Conservation (phyloP, 2,329 filamentous ascomycete genomes). For the Fusarium neocosmosporiellum region DNA sequence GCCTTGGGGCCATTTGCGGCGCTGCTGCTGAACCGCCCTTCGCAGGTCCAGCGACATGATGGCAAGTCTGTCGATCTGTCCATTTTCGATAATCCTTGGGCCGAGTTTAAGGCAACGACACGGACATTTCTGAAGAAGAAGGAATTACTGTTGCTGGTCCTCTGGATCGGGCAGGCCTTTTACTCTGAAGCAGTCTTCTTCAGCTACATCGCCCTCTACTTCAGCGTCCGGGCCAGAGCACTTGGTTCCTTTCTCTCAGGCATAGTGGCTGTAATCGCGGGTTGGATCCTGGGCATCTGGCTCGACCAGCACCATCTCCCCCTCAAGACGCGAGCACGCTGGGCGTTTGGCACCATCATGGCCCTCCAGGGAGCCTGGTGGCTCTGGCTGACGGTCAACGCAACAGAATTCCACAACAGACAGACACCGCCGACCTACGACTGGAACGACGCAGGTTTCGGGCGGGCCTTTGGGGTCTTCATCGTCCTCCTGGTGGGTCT, state of each 20-base stretch:
- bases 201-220: background rate
- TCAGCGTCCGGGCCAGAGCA: background rate
- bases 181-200: background rate
- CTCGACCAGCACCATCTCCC: conserved; percentile 44
- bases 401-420: background rate
- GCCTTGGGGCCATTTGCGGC: background rate
- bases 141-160: background rate
- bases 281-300: background rate
- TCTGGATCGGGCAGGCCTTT: background rate
- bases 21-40: background rate
- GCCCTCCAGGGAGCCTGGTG: background rate
- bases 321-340: background rate
- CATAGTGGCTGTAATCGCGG: background rate
- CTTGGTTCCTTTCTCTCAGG: background rate
- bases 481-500: background rate
- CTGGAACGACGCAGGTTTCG: background rate
- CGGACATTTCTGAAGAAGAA: background rate
- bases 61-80: background rate
- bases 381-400: background rate
- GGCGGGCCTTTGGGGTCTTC: background rate
- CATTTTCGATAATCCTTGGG: background rate
- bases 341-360: background rate
- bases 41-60: background rate
- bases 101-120: background rate
- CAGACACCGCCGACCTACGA: background rate